A percentile compares a stretch with the other conserved stretches of the same genome.
Evolutionary conservation across 495 filamentous ascomycete species (phyloP).

Genomic region (Tricharina praecox): DNA sequence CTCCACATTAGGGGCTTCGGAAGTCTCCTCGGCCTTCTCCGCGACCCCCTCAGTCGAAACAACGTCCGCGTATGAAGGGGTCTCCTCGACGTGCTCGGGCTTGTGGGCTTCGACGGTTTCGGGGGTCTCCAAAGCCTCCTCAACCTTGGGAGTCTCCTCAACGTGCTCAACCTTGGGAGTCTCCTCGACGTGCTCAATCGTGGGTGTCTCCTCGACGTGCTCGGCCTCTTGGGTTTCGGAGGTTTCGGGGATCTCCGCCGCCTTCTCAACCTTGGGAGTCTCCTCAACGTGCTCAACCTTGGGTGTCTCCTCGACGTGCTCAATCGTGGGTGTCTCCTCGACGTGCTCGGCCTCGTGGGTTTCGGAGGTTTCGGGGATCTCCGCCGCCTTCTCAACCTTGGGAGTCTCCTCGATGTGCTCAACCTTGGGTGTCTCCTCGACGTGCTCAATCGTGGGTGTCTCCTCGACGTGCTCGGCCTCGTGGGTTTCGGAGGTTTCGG

Average conservation of each 20-base stretch:
- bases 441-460: constrained; percentile 24
- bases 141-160: constrained; percentile 9
- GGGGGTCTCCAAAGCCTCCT: neutral
- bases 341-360: constrained; percentile 6
- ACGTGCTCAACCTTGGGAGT: no score
- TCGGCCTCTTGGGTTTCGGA: neutral
- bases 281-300: constrained; percentile 7
- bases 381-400: neutral
- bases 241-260: neutral
- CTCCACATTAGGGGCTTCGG: neutral
- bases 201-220: constrained; percentile 9
- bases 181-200: constrained; percentile 6
- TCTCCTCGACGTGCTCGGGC: no score
- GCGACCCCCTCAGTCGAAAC: no score
- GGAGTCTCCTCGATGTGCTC: neutral
- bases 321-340: constrained; percentile 12
- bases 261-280: neutral
- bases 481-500: neutral
- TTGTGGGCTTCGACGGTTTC: neutral
- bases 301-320: constrained; percentile 32
- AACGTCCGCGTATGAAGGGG: no score
- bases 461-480: neutral
- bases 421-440: constrained; percentile 31
- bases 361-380: neutral
- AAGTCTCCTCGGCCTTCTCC: neutral